Base-by-base conservation (phyloP, 106 monocot genomes). In the Amphibolis antarctica region DNA sequence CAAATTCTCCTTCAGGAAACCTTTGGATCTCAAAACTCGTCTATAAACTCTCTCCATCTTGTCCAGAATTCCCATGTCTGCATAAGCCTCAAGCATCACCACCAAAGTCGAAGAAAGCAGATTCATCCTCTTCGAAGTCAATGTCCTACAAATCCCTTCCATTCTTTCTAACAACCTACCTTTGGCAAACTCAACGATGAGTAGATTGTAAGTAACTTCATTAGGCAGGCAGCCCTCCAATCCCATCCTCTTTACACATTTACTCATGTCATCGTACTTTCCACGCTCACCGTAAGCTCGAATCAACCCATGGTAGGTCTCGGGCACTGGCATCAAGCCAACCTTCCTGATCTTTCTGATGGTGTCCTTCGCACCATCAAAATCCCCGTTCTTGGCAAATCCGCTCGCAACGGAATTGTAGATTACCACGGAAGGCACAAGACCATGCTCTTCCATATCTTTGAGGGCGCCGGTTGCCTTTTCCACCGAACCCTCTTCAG, bases 201-300 rank as follows among this genome's bases (percentile, higher is more conserved):
- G 49, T 36, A 80, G 59, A 56, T 92, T 92, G 60, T 82, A 87
- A 9, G 92, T 84, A 43, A 71, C 67, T 60, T 81, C 79, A 64
- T 92, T 74, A 23, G 86, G 84, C 54, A 21, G 62, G 43, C 74
- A 84, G 9, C 84, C 81, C 28, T 46, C 69, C 46, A 79, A 57
- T 75, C 68, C 75, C 92, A 92, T 92, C 69, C 43, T 71, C 66
- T 80, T 81, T 49, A 78, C 79, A 65, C 80, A 77, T 59, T 80
- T 92, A 20, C 79, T 67, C 79, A 87, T 84, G 26, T 87, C 81
- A 71, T 92, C 87, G 24, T 76, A 87, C 69, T 82, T 69, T 61
- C 56, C 46, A 51, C 70, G 69, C 24, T 44, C 63, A 42, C 92
- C 86, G 65, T 79, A 81, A 59, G 92, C 81, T 74, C 63, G 70